A percentile compares a stretch with the other conserved stretches of the same genome.
Evolutionary conservation across 768 basidiomycete genomes (phyloP).

Genomic region (Hygrophorus russula): DNA sequence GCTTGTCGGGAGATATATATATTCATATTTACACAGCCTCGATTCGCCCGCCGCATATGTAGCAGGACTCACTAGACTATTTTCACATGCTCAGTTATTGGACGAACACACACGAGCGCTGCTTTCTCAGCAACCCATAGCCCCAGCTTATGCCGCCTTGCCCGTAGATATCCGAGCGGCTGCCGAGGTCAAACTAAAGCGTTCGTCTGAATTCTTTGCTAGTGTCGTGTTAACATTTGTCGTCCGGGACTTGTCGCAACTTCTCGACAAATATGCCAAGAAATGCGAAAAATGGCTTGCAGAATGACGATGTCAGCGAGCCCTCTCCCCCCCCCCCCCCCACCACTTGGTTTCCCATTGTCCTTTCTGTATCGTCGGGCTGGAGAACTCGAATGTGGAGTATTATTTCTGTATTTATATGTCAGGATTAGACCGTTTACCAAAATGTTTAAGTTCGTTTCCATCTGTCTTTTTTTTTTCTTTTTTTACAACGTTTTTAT

Average conservation of each 20-base stretch:
- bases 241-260: conserved; percentile 72
- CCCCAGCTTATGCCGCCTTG: conserved; percentile 66
- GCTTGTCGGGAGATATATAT: conserved; percentile 4
- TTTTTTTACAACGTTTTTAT: not conserved
- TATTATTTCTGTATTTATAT: not conserved
- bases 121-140: conserved; percentile 41
- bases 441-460: not conserved
- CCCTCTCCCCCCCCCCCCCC: too few species aligned
- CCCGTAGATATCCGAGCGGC: conserved; percentile 49
- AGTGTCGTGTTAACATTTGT: conserved; percentile 84
- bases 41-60: conserved; percentile 86
- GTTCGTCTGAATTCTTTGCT: conserved; percentile 86
- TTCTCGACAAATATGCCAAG: conserved; percentile 90
- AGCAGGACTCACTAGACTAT: conserved; percentile 61
- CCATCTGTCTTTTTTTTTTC: not conserved
- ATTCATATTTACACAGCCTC: conserved; percentile 35
- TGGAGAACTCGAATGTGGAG: not conserved
- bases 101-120: conserved; percentile 81
- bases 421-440: not conserved
- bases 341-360: too few species aligned
- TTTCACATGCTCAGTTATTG: conserved; percentile 64
- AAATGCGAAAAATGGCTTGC: conserved; percentile 89
- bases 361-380: not conserved
- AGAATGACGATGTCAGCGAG: conserved; percentile 35
- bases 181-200: conserved; percentile 66